A percentile compares a stretch with the other conserved stretches of the same genome.
phyloP scores from a whole-genome alignment of 768 basidiomycete genomes.

The Termitomyces sp. region DNA sequence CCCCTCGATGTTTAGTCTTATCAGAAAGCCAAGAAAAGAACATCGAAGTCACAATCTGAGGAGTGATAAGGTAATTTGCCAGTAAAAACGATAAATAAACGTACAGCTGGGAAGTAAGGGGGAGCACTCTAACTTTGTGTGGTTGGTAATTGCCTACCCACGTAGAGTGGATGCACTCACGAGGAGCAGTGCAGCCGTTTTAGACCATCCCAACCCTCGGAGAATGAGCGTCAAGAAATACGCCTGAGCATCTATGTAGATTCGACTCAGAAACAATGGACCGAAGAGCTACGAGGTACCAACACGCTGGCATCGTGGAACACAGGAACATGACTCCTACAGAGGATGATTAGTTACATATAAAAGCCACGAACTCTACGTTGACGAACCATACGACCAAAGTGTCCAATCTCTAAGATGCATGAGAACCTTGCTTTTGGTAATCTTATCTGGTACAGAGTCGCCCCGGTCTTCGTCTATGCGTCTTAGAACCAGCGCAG shows the following conservation, averaged over 20 bases:
- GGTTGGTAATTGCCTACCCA: background rate
- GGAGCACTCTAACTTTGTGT: conserved; percentile 34
- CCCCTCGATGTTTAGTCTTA: conserved; percentile 36
- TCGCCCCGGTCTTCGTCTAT: conserved; percentile 51
- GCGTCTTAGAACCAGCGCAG: conserved; percentile 39
- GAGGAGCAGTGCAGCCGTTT: conserved; percentile 34
- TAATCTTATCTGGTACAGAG: conserved; percentile 40
- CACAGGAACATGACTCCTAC: conserved; percentile 43
- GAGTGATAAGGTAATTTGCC: background rate
- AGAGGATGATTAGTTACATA: background rate
- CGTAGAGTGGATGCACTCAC: conserved; percentile 20
- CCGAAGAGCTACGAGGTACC: conserved; percentile 5
- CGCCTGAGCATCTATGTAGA: conserved; percentile 32
- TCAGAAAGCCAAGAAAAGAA: conserved; percentile 46
- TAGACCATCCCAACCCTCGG: conserved; percentile 40
- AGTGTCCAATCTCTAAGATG: conserved; percentile 44
- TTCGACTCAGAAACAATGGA: background rate
- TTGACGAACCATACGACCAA: conserved; percentile 40
- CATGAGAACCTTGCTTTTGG: conserved; percentile 28
- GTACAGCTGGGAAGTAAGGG: conserved; percentile 41
- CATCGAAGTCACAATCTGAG: conserved; percentile 34
- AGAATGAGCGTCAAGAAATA: conserved; percentile 48
- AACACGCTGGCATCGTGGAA: conserved; percentile 40
- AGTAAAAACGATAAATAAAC: conserved; percentile 9
- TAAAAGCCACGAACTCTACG: background rate